Percentiles rank a stretch among this genome's conserved stretches.
phyloP scores from a whole-genome alignment of 129 eudicot species.

The Centella asiatica region DNA sequence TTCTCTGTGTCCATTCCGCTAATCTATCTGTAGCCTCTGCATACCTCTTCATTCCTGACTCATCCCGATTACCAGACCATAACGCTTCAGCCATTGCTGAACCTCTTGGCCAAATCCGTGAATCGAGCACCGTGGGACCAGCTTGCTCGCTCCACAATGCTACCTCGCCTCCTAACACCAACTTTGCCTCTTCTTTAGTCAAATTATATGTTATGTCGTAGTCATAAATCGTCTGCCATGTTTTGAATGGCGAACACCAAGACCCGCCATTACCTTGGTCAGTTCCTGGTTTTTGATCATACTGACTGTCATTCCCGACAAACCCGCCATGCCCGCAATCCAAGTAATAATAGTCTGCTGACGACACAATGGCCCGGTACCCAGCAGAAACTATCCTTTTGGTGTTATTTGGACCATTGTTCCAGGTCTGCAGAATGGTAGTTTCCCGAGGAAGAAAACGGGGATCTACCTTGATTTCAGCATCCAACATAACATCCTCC shows the following conservation, averaged over 20 bases:
- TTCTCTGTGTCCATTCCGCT: slow-evolving; percentile 75
- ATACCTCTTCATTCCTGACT: slow-evolving; percentile 57
- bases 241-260: slow-evolving; percentile 90
- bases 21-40: slow-evolving; percentile 85
- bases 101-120: slow-evolving; percentile 75
- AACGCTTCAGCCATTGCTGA: slow-evolving; percentile 69
- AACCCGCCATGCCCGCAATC: slow-evolving; percentile 94
- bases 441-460: slow-evolving; percentile 42
- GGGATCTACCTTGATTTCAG: slow-evolving; percentile 35
- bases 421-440: slow-evolving; percentile 83
- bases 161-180: slow-evolving; percentile 95
- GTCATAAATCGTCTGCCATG: slow-evolving; percentile 81
- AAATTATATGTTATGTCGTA: slow-evolving; percentile 73
- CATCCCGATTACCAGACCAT: slow-evolving; percentile 88
- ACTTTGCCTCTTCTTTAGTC: slow-evolving; percentile 39
- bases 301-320: slow-evolving; percentile 53
- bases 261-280: slow-evolving; percentile 63
- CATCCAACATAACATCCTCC: slow-evolving; percentile 78
- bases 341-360: slow-evolving; percentile 64
- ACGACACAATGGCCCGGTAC: slow-evolving; percentile 74
- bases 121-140: slow-evolving; percentile 57
- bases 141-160: slow-evolving; percentile 95
- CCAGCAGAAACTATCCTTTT: slow-evolving; percentile 65
- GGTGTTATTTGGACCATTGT: slow-evolving; percentile 66
- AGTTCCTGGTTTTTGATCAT: slow-evolving; percentile 42